Base-by-base conservation (phyloP, 2,329 filamentous ascomycete genomes). In the Phaeosphaeria sp. region DNA sequence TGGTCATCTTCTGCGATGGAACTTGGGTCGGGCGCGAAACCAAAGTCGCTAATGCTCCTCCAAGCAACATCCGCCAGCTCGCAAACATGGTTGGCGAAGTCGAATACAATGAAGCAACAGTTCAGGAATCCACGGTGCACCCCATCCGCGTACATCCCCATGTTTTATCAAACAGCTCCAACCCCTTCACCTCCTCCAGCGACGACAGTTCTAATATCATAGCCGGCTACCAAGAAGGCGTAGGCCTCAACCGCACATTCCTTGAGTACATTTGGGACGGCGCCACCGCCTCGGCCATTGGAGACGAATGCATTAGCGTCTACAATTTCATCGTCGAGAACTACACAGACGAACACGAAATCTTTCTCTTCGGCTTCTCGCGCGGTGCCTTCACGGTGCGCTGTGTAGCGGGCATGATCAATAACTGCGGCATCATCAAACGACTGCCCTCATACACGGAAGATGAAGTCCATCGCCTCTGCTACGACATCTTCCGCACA, bases 361-460 rank as follows among this genome's bases (percentile, higher is more conserved):
- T 82, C 43, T 82, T 78, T 65, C 62, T 82, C 2, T 72, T 81
- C 33, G 80, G 80, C 2, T 81, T 81, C 63, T 80, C 78, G 6
- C 71, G 80, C 40, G 80, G 80, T n/a, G 76, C 80, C 1, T 82
- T 77, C 57, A 82, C 78, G 0, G 76, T 77, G 25, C 75, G 79
- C 8, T 78, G 74, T 49, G 72, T 81, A 0, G 79, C 76, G 2
- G 80, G 79, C 46, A 78, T 82, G 66, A 77, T 82, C 50, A 77
- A 77, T 36, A 78, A 79, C 18, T 74, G 79, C 30, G 79, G 79
- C 2, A 75, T 81, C 42, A 77, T 78, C 20, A 59, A 57, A 47
- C 52, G 46, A 2, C 45, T 13, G 1, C 49, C 51, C 2, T 43
- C 46, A 17, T 60, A 66, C 40, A 57, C 53, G 2, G 52, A 59